Evolutionary conservation across 140 eudicot genomes (phyloP), one percentile per base, ranked within the genome.

Genomic region (Anethum foeniculum): DNA sequence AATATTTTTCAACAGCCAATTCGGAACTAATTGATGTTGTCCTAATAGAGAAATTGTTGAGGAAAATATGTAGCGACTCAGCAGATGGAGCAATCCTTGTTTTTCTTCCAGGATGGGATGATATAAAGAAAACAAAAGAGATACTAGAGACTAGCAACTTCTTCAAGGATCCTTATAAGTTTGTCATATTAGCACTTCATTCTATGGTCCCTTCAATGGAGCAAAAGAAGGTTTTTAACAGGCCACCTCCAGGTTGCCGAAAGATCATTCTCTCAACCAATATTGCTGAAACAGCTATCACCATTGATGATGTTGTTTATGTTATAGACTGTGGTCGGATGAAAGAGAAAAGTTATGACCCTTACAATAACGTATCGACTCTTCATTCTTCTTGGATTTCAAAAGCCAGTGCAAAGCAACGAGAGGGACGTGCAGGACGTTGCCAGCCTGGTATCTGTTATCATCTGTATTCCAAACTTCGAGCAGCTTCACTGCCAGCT

Each of bases 101-200:
- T 78, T 96, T 96, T 81, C 91, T 96, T 80, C 91, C 99, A 44
- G 99, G 99, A 32, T 96, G 99, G 99, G 99, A 96, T 72, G 99
- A 88, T 79, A 96, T 96, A 79, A 96, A 89, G 78, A 93, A 84
- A 88, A 90, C 90, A 76, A 87, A 92, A 11, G 98, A 91, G 73
- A 82, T 48, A 54, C 80, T 96, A 81, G 83, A 72, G n/a, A 79
- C 87, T 21, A 91, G 88, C 84, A 79, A 78, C 39, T 87, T 84
- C 30, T 96, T 91, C 58, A 86, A 86, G 65, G 87, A 96, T 80
- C 15, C 93, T 58, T 88, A 93, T 0, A 96, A 86, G 88, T 96
- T 83, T 87, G 64, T 83, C 38, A 83, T 96, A 62, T 73, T 96
- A 79, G 65, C 96, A 80, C 92, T 96, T 75, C 99, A 96, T 81